Percentiles rank a stretch among this genome's conserved stretches.
phyloP scores from a whole-genome alignment of 345 rosid genomes.

The Jatropha curcas region DNA sequence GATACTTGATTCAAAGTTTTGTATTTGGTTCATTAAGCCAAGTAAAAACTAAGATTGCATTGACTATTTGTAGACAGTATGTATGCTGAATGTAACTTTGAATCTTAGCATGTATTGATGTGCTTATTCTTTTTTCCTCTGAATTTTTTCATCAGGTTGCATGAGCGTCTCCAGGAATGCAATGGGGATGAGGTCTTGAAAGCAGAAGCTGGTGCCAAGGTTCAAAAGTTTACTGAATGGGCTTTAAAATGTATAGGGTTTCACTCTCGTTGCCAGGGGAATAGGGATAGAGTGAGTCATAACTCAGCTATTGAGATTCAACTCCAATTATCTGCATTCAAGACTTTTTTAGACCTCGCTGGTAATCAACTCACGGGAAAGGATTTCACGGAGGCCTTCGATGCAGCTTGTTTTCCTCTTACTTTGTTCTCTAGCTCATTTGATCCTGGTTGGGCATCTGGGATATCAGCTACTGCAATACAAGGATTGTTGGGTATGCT shows the following conservation, averaged over 20 bases:
- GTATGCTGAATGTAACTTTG: background rate
- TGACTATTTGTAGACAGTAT: background rate
- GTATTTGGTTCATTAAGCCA: background rate
- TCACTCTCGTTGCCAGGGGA: constrained; percentile 82
- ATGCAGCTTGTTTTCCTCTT: constrained; percentile 97
- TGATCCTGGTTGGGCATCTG: constrained; percentile 96
- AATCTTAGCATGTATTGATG: constrained; percentile 6
- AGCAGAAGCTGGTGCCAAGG: constrained; percentile 93
- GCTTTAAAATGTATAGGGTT: constrained; percentile 89
- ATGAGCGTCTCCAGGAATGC: constrained; percentile 93
- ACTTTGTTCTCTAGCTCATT: constrained; percentile 89
- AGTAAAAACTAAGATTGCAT: background rate
- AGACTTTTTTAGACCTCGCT: constrained; percentile 80
- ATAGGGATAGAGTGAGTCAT: constrained; percentile 55
- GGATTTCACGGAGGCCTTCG: constrained; percentile 99
- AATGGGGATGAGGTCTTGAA: constrained; percentile 86
- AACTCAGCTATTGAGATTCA: constrained; percentile 84
- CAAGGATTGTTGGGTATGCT: constrained; percentile 86
- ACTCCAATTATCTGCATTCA: constrained; percentile 91
- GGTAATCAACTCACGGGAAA: constrained; percentile 90
- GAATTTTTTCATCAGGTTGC: constrained; percentile 61
- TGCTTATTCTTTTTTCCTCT: constrained; percentile 18
- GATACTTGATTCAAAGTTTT: background rate
- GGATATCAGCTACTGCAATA: constrained; percentile 80
- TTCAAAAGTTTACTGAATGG: constrained; percentile 97